A percentile compares a stretch with the other conserved stretches of the same genome.
phyloP scores from a whole-genome alignment of 805 yeast genomes.

The Metschnikowia cerradonensis region DNA sequence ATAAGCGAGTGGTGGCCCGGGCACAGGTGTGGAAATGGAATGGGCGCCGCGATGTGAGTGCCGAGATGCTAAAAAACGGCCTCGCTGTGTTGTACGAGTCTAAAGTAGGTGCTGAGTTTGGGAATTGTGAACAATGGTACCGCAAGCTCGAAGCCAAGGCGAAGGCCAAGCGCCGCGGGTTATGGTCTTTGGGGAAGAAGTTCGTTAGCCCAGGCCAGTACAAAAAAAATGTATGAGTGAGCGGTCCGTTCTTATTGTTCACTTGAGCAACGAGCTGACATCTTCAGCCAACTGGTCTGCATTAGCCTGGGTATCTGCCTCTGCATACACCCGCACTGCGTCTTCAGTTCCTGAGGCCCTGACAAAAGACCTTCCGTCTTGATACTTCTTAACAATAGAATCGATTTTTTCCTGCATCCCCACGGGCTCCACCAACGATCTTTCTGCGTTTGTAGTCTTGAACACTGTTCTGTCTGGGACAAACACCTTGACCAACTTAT shows the following conservation, averaged over 20 bases:
- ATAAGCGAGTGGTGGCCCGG: conserved; percentile 80
- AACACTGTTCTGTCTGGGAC: conserved; percentile 80
- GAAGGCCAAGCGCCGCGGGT: conserved; percentile 51
- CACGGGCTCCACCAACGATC: conserved; percentile 68
- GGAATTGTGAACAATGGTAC: conserved; percentile 64
- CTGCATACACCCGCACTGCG: conserved; percentile 94
- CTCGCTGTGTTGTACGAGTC: conserved; percentile 87
- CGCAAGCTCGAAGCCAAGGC: conserved; percentile 59
- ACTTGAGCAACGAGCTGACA: conserved; percentile 26
- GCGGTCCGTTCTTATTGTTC: background rate
- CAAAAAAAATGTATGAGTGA: conserved; percentile 37
- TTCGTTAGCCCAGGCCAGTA: conserved; percentile 75
- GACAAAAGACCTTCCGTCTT: conserved; percentile 80
- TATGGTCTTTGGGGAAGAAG: conserved; percentile 58
- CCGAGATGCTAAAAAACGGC: conserved; percentile 81
- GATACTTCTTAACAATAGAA: conserved; percentile 49
- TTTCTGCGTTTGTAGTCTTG: conserved; percentile 86
- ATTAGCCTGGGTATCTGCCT: conserved; percentile 51
- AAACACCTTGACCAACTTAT: conserved; percentile 71
- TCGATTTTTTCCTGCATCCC: conserved; percentile 79
- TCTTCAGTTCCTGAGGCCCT: conserved; percentile 98
- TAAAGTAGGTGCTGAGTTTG: conserved; percentile 77
- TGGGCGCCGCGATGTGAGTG: conserved; percentile 76
- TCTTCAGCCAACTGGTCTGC: conserved; percentile 27
- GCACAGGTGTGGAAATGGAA: conserved; percentile 55